Evolutionary conservation across 106 monocot species (phyloP).

Genomic region (Hemerocallis citrina): DNA sequence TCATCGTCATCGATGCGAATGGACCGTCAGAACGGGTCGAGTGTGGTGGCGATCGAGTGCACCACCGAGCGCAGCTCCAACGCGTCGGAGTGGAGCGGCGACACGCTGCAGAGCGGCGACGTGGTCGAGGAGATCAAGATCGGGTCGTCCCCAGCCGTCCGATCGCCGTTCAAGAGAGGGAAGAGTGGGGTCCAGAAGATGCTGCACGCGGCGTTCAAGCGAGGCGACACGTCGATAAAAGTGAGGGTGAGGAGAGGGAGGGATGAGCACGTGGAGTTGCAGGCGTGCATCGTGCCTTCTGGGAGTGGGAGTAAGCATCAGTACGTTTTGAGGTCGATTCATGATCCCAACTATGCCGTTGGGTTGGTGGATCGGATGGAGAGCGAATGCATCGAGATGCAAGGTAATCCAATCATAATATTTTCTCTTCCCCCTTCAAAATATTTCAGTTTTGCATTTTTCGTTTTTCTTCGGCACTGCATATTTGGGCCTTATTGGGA

Average conservation of each 20-base stretch:
- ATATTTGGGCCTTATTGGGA: too few species aligned
- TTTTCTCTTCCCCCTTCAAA: too few species aligned
- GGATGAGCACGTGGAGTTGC: conserved; percentile 29
- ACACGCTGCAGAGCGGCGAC: conserved; percentile 68
- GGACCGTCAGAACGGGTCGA: conserved; percentile 11
- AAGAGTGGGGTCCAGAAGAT: conserved; percentile 47
- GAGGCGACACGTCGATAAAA: conserved; percentile 53
- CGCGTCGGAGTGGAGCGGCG: conserved; percentile 59
- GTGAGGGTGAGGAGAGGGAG: conserved; percentile 35
- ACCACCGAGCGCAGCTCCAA: conserved; percentile 31
- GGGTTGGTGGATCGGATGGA: conserved; percentile 63
- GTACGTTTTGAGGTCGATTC: conserved; percentile 64
- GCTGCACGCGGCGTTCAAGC: conserved; percentile 53
- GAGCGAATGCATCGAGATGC: conserved; percentile 59
- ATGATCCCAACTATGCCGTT: conserved; percentile 75
- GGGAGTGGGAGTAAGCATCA: conserved; percentile 19
- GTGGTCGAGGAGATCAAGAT: conserved; percentile 72
- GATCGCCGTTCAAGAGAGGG: conserved; percentile 68
- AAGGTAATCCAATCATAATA: conserved; percentile 45
- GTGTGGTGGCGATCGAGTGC: conserved; percentile 66
- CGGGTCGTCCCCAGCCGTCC: conserved; percentile 14
- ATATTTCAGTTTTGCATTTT: too few species aligned
- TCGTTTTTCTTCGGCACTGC: too few species aligned
- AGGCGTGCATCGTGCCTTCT: conserved; percentile 68
- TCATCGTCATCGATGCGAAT: conserved; percentile 20